Conservation (phyloP, 441 rosid species). For the Oxalis stricta region DNA sequence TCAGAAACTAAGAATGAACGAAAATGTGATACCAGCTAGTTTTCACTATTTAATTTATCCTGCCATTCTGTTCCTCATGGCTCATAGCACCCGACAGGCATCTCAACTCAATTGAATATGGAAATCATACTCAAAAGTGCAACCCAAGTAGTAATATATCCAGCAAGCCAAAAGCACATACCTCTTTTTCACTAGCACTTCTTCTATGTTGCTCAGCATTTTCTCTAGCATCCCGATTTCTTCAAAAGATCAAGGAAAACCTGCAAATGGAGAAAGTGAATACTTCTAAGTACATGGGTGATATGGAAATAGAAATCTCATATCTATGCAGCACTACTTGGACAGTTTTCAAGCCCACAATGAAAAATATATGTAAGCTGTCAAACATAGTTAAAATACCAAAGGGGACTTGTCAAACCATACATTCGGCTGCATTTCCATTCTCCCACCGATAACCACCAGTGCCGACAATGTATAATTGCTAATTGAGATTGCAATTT, state of each 20-base stretch:
- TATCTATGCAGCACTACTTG: not conserved
- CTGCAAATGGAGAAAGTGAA: conserved; percentile 19
- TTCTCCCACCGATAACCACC: conserved; percentile 90
- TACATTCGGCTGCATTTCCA: conserved; percentile 93
- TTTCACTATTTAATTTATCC: no score
- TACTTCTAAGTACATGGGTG: conserved; percentile 6
- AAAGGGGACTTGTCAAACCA: conserved; percentile 21
- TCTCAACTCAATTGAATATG: not conserved
- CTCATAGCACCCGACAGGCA: not conserved
- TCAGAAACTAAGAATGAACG: not conserved
- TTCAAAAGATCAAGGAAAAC: conserved; percentile 74
- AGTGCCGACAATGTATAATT: conserved; percentile 82
- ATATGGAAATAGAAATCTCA: not conserved
- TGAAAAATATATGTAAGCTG: no score
- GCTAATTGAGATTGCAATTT: conserved; percentile 75
- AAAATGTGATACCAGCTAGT: not conserved
- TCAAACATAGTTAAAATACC: not conserved
- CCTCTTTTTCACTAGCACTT: conserved; percentile 92
- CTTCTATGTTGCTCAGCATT: conserved; percentile 79
- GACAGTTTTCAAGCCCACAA: no score
- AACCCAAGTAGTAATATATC: not conserved
- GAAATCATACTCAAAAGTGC: not conserved
- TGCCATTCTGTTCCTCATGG: not conserved
- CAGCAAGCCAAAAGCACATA: conserved; percentile 14
- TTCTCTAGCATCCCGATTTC: conserved; percentile 56